Percentiles rank a stretch among this genome's conserved stretches.
Conservation (phyloP, 2,329 filamentous ascomycete genomes). For the Anthostomella pinea region DNA sequence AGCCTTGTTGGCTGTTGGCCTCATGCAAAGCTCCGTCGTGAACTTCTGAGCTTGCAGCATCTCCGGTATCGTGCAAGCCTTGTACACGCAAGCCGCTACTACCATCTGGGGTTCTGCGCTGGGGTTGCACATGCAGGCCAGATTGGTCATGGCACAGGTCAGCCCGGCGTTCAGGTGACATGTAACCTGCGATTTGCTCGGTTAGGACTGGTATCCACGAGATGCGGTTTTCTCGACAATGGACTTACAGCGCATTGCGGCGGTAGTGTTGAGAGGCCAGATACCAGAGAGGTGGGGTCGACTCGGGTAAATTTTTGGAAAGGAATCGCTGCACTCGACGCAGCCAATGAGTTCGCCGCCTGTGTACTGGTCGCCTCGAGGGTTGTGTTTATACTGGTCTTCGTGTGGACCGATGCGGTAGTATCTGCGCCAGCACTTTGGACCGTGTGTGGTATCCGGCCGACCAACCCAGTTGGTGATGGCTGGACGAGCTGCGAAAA, state of each 20-base stretch:
- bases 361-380: too few species aligned
- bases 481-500: too few species aligned
- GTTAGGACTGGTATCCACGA: neutral
- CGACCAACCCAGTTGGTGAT: too few species aligned
- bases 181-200: neutral
- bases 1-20: neutral
- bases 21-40: slow-evolving; percentile 1
- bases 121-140: neutral
- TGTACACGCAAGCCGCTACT: neutral
- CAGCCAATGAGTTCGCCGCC: too few species aligned
- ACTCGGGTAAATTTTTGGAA: too few species aligned
- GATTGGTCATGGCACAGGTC: neutral
- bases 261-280: neutral
- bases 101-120: neutral
- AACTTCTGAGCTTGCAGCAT: slow-evolving; percentile 3
- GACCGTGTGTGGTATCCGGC: too few species aligned
- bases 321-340: too few species aligned
- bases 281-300: neutral
- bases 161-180: neutral
- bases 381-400: too few species aligned
- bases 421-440: too few species aligned
- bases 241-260: slow-evolving; percentile 1
- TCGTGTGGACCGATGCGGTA: too few species aligned
- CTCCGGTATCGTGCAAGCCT: slow-evolving; percentile 1
- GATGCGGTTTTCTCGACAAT: neutral